These are phyloP conservation scores for Hymenoscyphus albidus DNA, from an alignment of 2,329 filamentous ascomycete genomes.

Conservation along the genomic window DNA sequence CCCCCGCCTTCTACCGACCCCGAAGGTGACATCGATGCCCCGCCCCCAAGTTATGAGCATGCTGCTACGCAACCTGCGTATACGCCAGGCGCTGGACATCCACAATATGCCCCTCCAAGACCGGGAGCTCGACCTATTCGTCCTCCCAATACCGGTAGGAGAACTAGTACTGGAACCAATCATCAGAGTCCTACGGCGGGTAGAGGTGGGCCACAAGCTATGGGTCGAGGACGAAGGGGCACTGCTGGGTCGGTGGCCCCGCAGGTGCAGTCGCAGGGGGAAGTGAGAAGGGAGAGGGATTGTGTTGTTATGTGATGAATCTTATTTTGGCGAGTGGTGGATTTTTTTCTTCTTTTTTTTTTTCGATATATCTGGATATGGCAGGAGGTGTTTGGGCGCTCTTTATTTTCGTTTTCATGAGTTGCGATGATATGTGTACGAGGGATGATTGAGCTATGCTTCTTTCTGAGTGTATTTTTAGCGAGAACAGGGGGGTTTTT, in stretches of 20 bases:
- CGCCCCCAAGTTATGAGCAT: conserved; percentile 64
- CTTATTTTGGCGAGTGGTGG: too few species aligned
- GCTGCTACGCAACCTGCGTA: conserved; percentile 55
- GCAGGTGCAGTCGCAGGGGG: not conserved
- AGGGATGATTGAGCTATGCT: too few species aligned
- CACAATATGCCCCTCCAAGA: conserved; percentile 35
- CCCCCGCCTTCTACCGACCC: conserved; percentile 24
- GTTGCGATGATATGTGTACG: too few species aligned
- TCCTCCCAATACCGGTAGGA: conserved; percentile 10
- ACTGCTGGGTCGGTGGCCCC: not conserved
- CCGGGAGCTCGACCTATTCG: conserved; percentile 7
- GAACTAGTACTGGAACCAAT: conserved; percentile 25
- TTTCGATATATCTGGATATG: too few species aligned
- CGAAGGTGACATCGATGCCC: conserved; percentile 46
- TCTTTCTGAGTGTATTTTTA: too few species aligned
- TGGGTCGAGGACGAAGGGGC: not conserved
- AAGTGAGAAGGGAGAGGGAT: conserved; percentile 23
- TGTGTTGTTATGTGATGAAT: conserved; percentile 29
- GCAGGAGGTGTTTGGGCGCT: too few species aligned
- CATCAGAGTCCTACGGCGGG: conserved; percentile 6
- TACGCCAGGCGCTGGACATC: conserved; percentile 45
- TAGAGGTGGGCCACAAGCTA: not conserved
- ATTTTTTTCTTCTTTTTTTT: too few species aligned
- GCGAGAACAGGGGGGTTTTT: too few species aligned
- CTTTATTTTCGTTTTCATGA: too few species aligned